Percentiles rank a stretch among this genome's conserved stretches.
phyloP scores from a whole-genome alignment of 1,284 basidiomycete genomes.

The Apiotrichum siamense region DNA sequence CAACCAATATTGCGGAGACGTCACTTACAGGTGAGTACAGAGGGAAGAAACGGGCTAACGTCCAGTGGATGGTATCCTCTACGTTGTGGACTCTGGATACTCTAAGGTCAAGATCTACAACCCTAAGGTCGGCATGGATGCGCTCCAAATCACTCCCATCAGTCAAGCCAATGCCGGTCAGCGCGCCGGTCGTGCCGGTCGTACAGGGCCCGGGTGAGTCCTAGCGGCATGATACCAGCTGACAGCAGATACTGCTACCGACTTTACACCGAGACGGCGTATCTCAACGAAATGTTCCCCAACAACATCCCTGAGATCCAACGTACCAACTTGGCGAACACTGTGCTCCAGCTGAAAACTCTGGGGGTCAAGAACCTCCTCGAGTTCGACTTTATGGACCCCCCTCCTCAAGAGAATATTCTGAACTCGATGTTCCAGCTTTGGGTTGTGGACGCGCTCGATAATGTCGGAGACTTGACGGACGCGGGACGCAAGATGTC shows the following conservation, averaged over 20 bases:
- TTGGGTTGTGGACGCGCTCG: conserved; percentile 95
- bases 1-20: conserved; percentile 98
- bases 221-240: neutral
- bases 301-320: conserved; percentile 99
- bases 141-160: conserved; percentile 96
- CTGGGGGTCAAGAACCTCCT: conserved; percentile 91
- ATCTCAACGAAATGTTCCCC: conserved; percentile 88
- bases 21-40: conserved; percentile 70
- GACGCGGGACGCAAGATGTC: conserved; percentile 91
- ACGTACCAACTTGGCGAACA: conserved; percentile 93
- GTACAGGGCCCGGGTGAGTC: conserved; percentile 83
- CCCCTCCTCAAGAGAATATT: conserved; percentile 82
- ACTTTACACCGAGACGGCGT: conserved; percentile 94
- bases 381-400: conserved; percentile 99
- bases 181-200: conserved; percentile 88
- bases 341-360: conserved; percentile 89
- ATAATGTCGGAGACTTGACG: conserved; percentile 96
- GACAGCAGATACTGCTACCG: conserved; percentile 80
- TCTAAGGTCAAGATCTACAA: conserved; percentile 99
- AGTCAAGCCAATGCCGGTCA: conserved; percentile 97
- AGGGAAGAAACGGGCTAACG: conserved; percentile 14
- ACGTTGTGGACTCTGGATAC: conserved; percentile 93
- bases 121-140: conserved; percentile 98
- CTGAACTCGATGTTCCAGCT: conserved; percentile 98
- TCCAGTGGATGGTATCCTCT: conserved; percentile 91